Evolutionary conservation across 495 filamentous ascomycete genomes (phyloP).

Genomic region (Aspergillus conjunctus): DNA sequence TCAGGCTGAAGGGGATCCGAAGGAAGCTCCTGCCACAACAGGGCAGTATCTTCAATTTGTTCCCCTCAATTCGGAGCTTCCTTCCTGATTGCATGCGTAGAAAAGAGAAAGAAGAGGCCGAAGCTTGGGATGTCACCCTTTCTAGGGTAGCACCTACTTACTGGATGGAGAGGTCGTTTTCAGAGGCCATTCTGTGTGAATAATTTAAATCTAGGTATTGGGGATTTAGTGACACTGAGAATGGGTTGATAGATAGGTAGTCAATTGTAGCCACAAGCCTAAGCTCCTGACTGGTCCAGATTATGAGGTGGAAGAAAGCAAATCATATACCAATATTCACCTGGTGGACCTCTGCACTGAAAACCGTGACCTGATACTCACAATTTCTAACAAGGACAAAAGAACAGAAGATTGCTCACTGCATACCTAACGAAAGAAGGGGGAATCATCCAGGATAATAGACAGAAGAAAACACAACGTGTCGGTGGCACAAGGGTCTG

Average conservation of each 20-base stretch:
- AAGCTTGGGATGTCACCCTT: too few species aligned
- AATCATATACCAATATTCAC: not conserved
- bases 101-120: too few species aligned
- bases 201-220: not conserved
- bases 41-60: not conserved
- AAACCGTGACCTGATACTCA: constrained; percentile 4
- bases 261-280: too few species aligned
- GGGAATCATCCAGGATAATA: constrained; percentile 42
- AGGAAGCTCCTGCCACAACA: constrained; percentile 15
- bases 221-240: not conserved
- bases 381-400: constrained; percentile 14
- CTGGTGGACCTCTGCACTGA: constrained; percentile 1
- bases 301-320: too few species aligned
- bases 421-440: constrained; percentile 21
- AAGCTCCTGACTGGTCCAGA: too few species aligned
- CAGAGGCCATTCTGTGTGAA: not conserved
- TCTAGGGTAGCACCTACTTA: too few species aligned
- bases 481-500: constrained; percentile 9
- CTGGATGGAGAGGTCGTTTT: too few species aligned
- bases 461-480: constrained; percentile 15
- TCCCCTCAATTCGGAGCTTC: not conserved
- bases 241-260: too few species aligned
- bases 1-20: not conserved
- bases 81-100: too few species aligned
- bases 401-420: constrained; percentile 19